These are phyloP conservation scores for Leucoagaricus sp. DNA, from an alignment of 1,284 basidiomycete species.

Conservation along the genomic window DNA sequence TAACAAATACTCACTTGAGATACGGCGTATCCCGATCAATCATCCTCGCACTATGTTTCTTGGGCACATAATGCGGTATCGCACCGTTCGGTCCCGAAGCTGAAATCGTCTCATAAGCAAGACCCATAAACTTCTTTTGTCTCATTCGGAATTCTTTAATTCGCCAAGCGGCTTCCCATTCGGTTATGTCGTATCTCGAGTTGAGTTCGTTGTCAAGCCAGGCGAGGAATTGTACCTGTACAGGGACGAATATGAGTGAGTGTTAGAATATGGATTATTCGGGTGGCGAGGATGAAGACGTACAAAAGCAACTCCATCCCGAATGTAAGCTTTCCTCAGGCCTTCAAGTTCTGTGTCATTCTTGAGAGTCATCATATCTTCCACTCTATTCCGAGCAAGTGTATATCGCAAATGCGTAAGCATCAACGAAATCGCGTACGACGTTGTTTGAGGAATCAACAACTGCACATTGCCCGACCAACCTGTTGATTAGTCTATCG, in stretches of 20 bases:
- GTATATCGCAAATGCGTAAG: conserved; percentile 78
- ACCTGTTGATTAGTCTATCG: too few species aligned
- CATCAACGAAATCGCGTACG: conserved; percentile 80
- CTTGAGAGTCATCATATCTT: conserved; percentile 86
- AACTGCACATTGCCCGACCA: conserved; percentile 46
- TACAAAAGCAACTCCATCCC: conserved; percentile 93
- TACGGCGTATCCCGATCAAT: conserved; percentile 85
- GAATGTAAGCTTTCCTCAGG: conserved; percentile 80
- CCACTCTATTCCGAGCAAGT: conserved; percentile 65
- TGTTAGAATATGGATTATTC: neutral
- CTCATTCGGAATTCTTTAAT: conserved; percentile 79
- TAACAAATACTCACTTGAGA: conserved; percentile 85
- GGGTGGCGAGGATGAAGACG: conserved; percentile 31
- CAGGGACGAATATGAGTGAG: conserved; percentile 4
- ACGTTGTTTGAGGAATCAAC: conserved; percentile 68
- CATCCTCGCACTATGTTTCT: conserved; percentile 65
- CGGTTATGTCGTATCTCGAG: conserved; percentile 81
- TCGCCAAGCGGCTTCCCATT: conserved; percentile 88
- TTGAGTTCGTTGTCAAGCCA: conserved; percentile 87
- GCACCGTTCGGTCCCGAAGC: conserved; percentile 91
- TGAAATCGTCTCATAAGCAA: conserved; percentile 94
- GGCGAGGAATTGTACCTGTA: conserved; percentile 76
- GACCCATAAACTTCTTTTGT: conserved; percentile 80
- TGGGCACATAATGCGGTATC: conserved; percentile 90
- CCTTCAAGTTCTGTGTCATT: conserved; percentile 87